Evolutionary conservation across 306 rosid genomes (phyloP), one percentile per base, ranked within the genome.

Genomic region (Lathyrus sativus): DNA sequence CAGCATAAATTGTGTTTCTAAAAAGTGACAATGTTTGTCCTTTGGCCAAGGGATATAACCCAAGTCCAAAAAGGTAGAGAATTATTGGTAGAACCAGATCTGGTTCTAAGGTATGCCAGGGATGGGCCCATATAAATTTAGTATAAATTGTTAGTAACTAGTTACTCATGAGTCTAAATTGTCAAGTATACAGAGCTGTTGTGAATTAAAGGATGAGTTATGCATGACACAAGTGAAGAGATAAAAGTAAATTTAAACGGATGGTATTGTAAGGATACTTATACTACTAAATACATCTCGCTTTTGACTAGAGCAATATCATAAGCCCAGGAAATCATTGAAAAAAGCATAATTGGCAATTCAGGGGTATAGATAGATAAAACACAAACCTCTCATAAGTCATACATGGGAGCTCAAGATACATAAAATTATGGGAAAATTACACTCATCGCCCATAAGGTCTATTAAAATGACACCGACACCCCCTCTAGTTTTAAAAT

Each of bases 341-440:
- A 17, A 64, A 4, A 63, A 65, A 71, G 39, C 71, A 62, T 38
- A 60, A 65, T 66, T 65, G 28, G 49, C 64, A 75, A 75, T 39
- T 61, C 50, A 29, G 48, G 75, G 75, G 59, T 6, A 35, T 35
- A 35, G 39, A 35, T 35, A 64, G 50, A 61, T 38, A 46, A 61
- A 50, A 75, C 45, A 29, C 3, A 33, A 15, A 49, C 54, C 49
- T 58, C 68, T 46, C 51, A 14, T 57, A 74, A 65, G 18, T 38
- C 48, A 62, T 68, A 57, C 48, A 62, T 33, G 46, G 35, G 66
- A n/a, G 42, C 33, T 18, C 17, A 29, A 19, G 57, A 65, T 62
- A 19, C 22, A 41, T 24, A 26, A 18, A 39, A 44, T 11, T 35
- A 33, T 1, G 9, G 39, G 9, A 9, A 35, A 35, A 35, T 35